Conservation (phyloP, 2,329 filamentous ascomycete genomes). For the Parafenestella ontariensis region DNA sequence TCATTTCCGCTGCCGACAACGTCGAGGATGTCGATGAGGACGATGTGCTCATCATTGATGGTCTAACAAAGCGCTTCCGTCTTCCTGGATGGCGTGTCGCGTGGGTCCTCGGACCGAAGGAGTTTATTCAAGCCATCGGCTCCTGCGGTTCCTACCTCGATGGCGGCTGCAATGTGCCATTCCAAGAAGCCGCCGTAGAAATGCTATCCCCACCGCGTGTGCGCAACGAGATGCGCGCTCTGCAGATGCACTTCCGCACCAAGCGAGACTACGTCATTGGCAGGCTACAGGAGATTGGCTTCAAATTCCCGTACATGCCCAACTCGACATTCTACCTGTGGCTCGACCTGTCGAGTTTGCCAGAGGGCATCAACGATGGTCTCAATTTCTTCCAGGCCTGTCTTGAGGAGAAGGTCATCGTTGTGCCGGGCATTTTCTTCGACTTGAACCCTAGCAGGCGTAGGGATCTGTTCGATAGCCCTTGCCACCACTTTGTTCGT, state of each 20-base stretch:
- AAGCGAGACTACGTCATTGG: slow-evolving; percentile 92
- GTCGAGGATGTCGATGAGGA: slow-evolving; percentile 79
- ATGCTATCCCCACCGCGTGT: slow-evolving; percentile 92
- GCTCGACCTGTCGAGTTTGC: slow-evolving; percentile 70
- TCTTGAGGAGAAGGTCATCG: slow-evolving; percentile 91
- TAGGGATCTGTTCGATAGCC: slow-evolving; percentile 90
- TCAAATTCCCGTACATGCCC: slow-evolving; percentile 78
- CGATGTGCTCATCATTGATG: slow-evolving; percentile 93
- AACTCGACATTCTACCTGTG: slow-evolving; percentile 96
- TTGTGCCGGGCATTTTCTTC: slow-evolving; percentile 97
- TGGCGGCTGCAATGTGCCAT: slow-evolving; percentile 91
- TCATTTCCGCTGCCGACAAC: slow-evolving; percentile 88
- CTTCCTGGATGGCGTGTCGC: slow-evolving; percentile 96
- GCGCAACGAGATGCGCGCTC: slow-evolving; percentile 82
- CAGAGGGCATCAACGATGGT: slow-evolving; percentile 85
- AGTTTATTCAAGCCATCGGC: slow-evolving; percentile 92
- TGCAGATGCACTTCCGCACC: slow-evolving; percentile 87
- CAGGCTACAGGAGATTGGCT: slow-evolving; percentile 84
- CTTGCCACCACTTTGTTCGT: slow-evolving; percentile 72
- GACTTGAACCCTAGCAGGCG: slow-evolving; percentile 90
- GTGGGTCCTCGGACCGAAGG: slow-evolving; percentile 95
- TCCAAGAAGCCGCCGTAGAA: slow-evolving; percentile 89
- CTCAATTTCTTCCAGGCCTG: slow-evolving; percentile 97
- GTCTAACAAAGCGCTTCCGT: slow-evolving; percentile 94
- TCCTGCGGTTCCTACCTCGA: slow-evolving; percentile 94